Evolutionary conservation across 768 basidiomycete genomes (phyloP).

Genomic region (Dendrothele bispora): DNA sequence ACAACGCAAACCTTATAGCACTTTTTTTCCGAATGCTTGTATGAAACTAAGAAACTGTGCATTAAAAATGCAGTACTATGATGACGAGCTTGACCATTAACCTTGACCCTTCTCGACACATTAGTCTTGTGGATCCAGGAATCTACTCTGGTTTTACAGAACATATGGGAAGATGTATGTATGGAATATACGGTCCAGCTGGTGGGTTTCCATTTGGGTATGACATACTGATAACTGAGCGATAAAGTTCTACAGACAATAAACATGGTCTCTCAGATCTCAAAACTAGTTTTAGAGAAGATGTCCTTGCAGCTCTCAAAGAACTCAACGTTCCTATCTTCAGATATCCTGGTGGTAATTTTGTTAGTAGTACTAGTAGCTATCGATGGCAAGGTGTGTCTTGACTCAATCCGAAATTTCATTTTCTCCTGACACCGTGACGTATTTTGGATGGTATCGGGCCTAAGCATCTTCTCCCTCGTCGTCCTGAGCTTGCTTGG

Average conservation of each 20-base stretch:
- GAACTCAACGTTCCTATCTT: conserved; percentile 48
- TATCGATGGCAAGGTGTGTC: conserved; percentile 49
- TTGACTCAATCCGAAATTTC: neutral
- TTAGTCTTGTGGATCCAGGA: conserved; percentile 44
- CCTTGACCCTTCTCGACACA: no score
- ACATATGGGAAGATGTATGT: no score
- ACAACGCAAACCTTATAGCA: no score
- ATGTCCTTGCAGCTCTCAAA: conserved; percentile 45
- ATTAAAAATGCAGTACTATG: no score
- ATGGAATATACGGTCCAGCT: conserved; percentile 44
- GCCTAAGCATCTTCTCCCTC: conserved; percentile 45
- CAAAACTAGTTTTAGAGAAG: conserved; percentile 45
- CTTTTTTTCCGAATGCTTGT: no score
- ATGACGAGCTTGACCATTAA: no score
- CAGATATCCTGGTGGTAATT: conserved; percentile 55
- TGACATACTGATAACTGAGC: no score
- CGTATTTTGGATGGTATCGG: conserved; percentile 53
- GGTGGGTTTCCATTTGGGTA: no score
- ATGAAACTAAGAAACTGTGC: no score
- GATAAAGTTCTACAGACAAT: no score
- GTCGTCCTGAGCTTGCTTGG: conserved; percentile 62
- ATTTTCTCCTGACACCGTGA: no score
- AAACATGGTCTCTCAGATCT: conserved; percentile 33
- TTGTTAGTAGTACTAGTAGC: no score
- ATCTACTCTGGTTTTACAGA: conserved; percentile 64